These are phyloP conservation scores for Coffea canephora DNA, from an alignment of 257 asterid species.

Conservation along the genomic window DNA sequence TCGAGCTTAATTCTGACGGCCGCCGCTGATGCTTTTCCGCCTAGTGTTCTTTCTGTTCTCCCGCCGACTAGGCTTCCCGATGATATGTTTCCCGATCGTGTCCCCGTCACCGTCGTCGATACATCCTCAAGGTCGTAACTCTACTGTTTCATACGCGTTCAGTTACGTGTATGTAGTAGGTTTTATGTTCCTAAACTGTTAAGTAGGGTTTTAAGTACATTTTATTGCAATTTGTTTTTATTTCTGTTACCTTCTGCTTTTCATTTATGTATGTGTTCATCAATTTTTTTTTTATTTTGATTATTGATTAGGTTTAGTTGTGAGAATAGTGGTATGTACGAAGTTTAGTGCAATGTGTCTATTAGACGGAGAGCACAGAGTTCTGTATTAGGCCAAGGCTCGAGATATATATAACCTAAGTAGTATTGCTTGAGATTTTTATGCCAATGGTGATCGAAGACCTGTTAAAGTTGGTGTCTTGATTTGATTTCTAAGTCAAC, in stretches of 20 bases:
- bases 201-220: background rate
- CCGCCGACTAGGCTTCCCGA: conserved; percentile 94
- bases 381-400: background rate
- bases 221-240: background rate
- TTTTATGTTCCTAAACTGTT: background rate
- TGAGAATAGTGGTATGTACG: background rate
- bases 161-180: background rate
- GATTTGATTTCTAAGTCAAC: no score
- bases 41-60: conserved; percentile 67
- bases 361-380: background rate
- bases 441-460: background rate
- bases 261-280: background rate
- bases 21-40: conserved; percentile 68
- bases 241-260: background rate
- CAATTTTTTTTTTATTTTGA: background rate
- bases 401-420: background rate
- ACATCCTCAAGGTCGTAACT: conserved; percentile 72
- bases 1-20: conserved; percentile 86
- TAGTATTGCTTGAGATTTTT: background rate
- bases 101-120: conserved; percentile 89
- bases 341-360: background rate
- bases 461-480: background rate
- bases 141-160: background rate
- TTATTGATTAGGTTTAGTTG: background rate
- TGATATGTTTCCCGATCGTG: conserved; percentile 82